Base-by-base conservation (phyloP, 148 eudicot genomes). In the Dianthus caryophyllus region DNA sequence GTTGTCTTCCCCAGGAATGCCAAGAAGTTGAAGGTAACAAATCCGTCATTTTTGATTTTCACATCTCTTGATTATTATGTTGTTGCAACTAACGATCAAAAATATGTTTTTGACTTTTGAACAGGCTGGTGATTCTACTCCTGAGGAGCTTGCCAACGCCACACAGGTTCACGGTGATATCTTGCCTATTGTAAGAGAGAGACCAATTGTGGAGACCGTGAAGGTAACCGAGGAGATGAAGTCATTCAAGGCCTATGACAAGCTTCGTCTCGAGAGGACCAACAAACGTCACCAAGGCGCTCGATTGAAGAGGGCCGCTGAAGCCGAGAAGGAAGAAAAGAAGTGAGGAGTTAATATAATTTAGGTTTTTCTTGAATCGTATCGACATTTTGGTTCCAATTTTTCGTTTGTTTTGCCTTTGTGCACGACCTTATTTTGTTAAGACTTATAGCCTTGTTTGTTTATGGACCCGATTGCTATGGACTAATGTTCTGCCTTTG, bases 1-100 rank as follows among this genome's bases (percentile, higher is more conserved):
- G 96, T 86, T 64, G 86, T 89, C 73, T 89, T 86, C 91, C 96
- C 96, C 68, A 79, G 86, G 30, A 76, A 75, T 44, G 75, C 80
- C 12, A 71, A 78, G 69, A 84, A 84, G 31, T 46, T 81, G 56
- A 89, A 89, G 89, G 96, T 88, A 70, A n/a, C 3, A 1, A 26
- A 9, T 22, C 1, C 49, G 8, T 9, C 43, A 2, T 21, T 2
- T 2, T 46, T 9, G 18, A 12, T 18, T 4, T 56, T 41, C 10
- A 41, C 38, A 33, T 33, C 38, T 33, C 38, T 41, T 41, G n/a
- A 1, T 41, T 4, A 41, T 41, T 9, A 3, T 41, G 6, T 41
- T 41, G 10, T 41, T 9, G 44, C 16, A 6, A n/a, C 2, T 12
- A 41, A 2, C 24, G 20, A n/a, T 59, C 17, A 24, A 31, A 36